These are phyloP conservation scores for Auricularia heimuer DNA, from an alignment of 768 basidiomycete species.

Conservation along the genomic window DNA sequence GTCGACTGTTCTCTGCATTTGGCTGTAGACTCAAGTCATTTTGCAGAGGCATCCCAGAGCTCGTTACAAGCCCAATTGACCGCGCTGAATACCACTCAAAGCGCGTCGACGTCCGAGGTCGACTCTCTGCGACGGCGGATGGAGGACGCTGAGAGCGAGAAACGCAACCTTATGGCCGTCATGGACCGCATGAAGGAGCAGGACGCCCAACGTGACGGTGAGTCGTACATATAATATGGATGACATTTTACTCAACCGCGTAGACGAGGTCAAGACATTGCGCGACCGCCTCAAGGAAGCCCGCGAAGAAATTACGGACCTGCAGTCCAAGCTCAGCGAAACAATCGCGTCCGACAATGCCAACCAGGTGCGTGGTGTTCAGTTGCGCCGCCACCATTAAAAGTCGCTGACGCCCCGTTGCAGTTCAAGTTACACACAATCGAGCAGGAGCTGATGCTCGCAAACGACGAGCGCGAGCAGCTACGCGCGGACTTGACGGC, in stretches of 20 bases:
- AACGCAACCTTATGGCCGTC: constrained; percentile 76
- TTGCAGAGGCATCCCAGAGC: constrained; percentile 34
- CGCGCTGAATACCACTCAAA: constrained; percentile 46
- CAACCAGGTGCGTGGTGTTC: constrained; percentile 14
- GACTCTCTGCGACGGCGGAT: constrained; percentile 49
- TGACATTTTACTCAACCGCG: neutral
- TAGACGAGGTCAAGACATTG: constrained; percentile 65
- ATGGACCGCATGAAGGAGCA: constrained; percentile 79
- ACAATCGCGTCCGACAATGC: constrained; percentile 67
- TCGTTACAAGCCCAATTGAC: constrained; percentile 47
- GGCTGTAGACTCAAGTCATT: constrained; percentile 12
- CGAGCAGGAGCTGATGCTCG: constrained; percentile 68
- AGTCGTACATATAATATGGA: constrained; percentile 10
- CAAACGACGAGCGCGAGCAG: constrained; percentile 68
- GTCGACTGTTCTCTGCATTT: constrained; percentile 15
- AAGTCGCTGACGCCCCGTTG: constrained; percentile 20
- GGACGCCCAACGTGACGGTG: constrained; percentile 63
- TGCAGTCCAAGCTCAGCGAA: constrained; percentile 64
- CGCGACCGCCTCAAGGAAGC: constrained; percentile 63
- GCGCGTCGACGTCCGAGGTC: constrained; percentile 52
- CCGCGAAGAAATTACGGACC: constrained; percentile 56
- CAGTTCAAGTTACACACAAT: constrained; percentile 79
- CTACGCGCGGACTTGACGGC: constrained; percentile 53
- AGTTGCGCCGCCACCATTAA: constrained; percentile 5
- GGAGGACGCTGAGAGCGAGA: constrained; percentile 79